Percentiles rank a stretch among this genome's conserved stretches.
phyloP scores from a whole-genome alignment of 2,329 filamentous ascomycete genomes.

The Fonsecaea pugnacius region DNA sequence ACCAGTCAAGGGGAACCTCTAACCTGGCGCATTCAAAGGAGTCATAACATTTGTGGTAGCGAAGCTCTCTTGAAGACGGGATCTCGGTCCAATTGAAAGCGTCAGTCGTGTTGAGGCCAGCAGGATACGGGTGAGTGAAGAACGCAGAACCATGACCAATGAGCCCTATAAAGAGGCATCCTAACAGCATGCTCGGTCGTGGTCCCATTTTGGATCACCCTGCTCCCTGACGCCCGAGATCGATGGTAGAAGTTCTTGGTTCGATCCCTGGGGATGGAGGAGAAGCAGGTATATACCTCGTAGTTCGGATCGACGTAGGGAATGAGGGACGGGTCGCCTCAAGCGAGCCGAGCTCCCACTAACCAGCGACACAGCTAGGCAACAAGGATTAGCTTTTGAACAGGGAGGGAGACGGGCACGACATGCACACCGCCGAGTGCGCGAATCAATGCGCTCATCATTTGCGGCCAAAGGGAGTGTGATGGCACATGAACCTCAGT shows the following conservation, averaged over 20 bases:
- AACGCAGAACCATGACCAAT: not conserved
- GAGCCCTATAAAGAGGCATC: not conserved
- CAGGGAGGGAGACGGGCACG: not conserved
- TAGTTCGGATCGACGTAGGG: not conserved
- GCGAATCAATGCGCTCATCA: not conserved
- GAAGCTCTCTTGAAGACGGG: conserved; percentile 39
- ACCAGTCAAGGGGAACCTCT: conserved; percentile 55
- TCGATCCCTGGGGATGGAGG: not conserved
- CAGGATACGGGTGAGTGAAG: not conserved
- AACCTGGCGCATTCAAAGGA: conserved; percentile 55
- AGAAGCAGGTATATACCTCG: not conserved
- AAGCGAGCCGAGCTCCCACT: not conserved
- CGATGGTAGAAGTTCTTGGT: not conserved
- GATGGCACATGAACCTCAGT: too few species aligned
- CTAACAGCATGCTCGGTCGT: not conserved
- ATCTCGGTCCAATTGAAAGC: conserved; percentile 30
- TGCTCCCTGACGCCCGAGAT: not conserved
- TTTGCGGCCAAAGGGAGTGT: not conserved
- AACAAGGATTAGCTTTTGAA: not conserved
- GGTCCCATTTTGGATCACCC: not conserved
- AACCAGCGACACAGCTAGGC: not conserved
- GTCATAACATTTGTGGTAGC: conserved; percentile 51
- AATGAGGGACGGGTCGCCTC: not conserved
- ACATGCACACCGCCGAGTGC: not conserved
- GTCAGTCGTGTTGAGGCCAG: not conserved